Evolutionary conservation across 352 stramenopile species (phyloP).

Genomic region (Phytophthora pisi): DNA sequence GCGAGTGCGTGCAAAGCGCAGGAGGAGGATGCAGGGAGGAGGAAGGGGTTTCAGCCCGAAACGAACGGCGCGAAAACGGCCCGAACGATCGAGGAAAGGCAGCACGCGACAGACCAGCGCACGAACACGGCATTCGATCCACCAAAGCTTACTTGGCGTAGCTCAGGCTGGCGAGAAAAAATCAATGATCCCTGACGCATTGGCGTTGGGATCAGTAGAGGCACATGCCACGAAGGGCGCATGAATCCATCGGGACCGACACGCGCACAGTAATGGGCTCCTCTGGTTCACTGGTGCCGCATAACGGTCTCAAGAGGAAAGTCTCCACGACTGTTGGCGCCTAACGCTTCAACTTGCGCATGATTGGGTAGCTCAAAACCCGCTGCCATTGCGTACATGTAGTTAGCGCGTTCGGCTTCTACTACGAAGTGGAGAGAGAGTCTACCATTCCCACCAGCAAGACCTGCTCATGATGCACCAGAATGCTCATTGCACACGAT

Average conservation of each 20-base stretch:
- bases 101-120: neutral
- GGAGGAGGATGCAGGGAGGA: neutral
- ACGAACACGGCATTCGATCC: neutral
- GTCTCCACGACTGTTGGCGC: neutral
- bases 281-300: neutral
- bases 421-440: too few species aligned
- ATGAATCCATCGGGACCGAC: neutral
- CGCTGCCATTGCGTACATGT: too few species aligned
- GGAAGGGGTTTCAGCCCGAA: conserved; percentile 5
- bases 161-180: neutral
- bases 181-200: neutral
- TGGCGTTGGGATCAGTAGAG: neutral
- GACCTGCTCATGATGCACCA: too few species aligned
- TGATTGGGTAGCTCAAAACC: neutral
- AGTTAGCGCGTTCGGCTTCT: too few species aligned
- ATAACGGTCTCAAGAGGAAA: neutral
- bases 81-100: conserved; percentile 35
- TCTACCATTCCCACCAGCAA: too few species aligned
- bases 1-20: neutral
- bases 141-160: neutral
- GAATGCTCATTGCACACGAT: too few species aligned
- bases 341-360: neutral
- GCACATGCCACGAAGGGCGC: neutral
- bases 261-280: neutral
- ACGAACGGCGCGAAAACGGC: conserved; percentile 10